These are phyloP conservation scores for Globisporangium lucens DNA, from an alignment of 352 stramenopile species.

Conservation along the genomic window DNA sequence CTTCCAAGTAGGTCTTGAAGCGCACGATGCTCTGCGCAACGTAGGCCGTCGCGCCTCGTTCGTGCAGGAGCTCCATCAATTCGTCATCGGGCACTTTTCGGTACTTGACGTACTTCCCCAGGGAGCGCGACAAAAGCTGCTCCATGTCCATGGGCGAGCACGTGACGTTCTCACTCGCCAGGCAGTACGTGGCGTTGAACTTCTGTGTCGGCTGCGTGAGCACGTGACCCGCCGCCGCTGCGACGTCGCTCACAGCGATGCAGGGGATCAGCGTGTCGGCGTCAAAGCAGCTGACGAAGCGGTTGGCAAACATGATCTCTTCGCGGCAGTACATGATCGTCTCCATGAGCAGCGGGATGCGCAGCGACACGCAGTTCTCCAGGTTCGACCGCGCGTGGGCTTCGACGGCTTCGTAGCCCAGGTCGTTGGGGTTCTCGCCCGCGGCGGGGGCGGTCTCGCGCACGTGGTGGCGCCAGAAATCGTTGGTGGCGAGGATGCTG, in stretches of 20 bases:
- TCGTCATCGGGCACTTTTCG: constrained; percentile 39
- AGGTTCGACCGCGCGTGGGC: constrained; percentile 47
- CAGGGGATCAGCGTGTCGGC: constrained; percentile 48
- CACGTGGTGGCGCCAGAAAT: constrained; percentile 22
- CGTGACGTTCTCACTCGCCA: constrained; percentile 37
- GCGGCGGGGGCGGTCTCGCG: constrained; percentile 11
- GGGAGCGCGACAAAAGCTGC: constrained; percentile 27
- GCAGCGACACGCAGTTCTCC: constrained; percentile 52
- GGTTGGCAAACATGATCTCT: constrained; percentile 66
- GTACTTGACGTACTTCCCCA: constrained; percentile 52
- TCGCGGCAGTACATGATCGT: constrained; percentile 71
- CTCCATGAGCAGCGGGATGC: constrained; percentile 75
- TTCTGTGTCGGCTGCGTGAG: constrained; percentile 42
- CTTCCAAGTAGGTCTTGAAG: constrained; percentile 54
- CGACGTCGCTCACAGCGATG: constrained; percentile 67
- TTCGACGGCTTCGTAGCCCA: constrained; percentile 65
- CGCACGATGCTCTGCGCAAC: constrained; percentile 48
- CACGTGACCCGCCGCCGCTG: constrained; percentile 45
- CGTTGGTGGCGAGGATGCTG: constrained; percentile 52
- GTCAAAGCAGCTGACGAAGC: constrained; percentile 53
- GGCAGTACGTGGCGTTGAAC: constrained; percentile 52
- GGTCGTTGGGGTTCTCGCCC: constrained; percentile 18
- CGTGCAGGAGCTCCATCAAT: constrained; percentile 42
- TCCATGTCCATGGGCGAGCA: constrained; percentile 47
- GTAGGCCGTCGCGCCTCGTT: constrained; percentile 46